Conservation (phyloP, 208 protist species). For the Trichomonas vaginalis region DNA sequence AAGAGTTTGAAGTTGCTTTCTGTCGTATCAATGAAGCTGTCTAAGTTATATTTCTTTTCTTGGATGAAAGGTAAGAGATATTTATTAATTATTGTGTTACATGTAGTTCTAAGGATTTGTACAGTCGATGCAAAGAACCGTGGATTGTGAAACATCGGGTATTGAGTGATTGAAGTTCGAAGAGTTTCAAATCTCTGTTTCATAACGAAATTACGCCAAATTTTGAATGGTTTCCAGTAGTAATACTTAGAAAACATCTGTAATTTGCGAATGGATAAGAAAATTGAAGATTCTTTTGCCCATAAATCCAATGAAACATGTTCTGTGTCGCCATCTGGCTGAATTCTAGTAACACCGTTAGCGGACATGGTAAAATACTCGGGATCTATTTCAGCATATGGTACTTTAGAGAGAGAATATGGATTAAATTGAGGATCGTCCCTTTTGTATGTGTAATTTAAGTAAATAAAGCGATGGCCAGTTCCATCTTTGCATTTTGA, state of each 20-base stretch:
- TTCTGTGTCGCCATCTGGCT: not conserved
- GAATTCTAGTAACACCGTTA: not conserved
- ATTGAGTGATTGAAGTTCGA: not conserved
- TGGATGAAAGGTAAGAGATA: not conserved
- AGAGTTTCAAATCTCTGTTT: not conserved
- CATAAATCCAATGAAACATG: not conserved
- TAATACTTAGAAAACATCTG: not conserved
- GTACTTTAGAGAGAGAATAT: not conserved
- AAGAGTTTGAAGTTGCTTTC: not conserved
- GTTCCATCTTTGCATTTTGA: not conserved
- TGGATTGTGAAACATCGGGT: not conserved
- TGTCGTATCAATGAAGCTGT: not conserved
- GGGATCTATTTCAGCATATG: not conserved
- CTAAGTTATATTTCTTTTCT: not conserved
- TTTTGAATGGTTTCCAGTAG: not conserved
- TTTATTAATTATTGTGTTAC: not conserved
- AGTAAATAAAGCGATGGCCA: not conserved
- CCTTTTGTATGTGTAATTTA: not conserved
- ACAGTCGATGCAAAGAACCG: not conserved
- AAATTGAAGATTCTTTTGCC: not conserved
- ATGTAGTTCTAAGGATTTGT: not conserved
- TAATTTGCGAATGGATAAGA: not conserved
- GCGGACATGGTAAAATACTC: constrained; percentile 17
- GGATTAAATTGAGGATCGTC: not conserved
- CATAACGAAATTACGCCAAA: not conserved